A percentile compares a stretch with the other conserved stretches of the same genome.
phyloP scores from a whole-genome alignment of 768 basidiomycete genomes.

The Cystoderma amianthinum region DNA sequence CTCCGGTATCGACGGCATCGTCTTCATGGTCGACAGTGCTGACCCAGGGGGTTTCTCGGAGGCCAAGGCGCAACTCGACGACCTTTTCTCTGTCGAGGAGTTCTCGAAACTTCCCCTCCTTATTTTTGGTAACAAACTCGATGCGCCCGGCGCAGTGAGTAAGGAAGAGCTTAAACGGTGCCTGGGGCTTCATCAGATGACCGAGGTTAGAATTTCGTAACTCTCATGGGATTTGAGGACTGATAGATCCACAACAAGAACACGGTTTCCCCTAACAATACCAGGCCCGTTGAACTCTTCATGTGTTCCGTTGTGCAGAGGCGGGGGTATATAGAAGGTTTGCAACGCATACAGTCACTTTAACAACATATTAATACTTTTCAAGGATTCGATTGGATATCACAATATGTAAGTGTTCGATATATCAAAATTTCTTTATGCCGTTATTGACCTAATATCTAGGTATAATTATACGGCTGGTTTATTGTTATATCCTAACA shows the following conservation, averaged over 20 bases:
- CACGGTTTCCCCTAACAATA: slow-evolving; percentile 93
- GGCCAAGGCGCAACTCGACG: slow-evolving; percentile 95
- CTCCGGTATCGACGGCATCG: slow-evolving; percentile 98
- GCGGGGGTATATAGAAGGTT: slow-evolving; percentile 97
- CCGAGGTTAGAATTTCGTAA: slow-evolving; percentile 66
- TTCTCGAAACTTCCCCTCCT: slow-evolving; percentile 96
- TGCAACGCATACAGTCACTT: slow-evolving; percentile 7
- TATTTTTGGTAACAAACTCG: slow-evolving; percentile 98
- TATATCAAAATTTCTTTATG: too few species aligned
- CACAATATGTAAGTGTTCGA: slow-evolving; percentile 95
- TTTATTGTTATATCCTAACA: too few species aligned
- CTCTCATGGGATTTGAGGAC: not conserved
- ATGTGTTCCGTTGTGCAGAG: slow-evolving; percentile 99
- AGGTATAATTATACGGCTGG: too few species aligned
- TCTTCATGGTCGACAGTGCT: slow-evolving; percentile 96
- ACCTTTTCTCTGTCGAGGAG: slow-evolving; percentile 92
- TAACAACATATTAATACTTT: slow-evolving; percentile 3
- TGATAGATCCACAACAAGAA: slow-evolving; percentile 64
- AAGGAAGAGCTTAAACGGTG: slow-evolving; percentile 97
- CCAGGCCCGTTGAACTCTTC: slow-evolving; percentile 99
- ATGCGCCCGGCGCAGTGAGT: slow-evolving; percentile 91
- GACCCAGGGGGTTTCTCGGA: slow-evolving; percentile 96
- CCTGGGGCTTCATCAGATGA: slow-evolving; percentile 96
- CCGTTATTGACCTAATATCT: too few species aligned
- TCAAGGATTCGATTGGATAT: slow-evolving; percentile 88